Conservation (phyloP, 2,329 filamentous ascomycete species). For the Aspergillus carbonarius region DNA sequence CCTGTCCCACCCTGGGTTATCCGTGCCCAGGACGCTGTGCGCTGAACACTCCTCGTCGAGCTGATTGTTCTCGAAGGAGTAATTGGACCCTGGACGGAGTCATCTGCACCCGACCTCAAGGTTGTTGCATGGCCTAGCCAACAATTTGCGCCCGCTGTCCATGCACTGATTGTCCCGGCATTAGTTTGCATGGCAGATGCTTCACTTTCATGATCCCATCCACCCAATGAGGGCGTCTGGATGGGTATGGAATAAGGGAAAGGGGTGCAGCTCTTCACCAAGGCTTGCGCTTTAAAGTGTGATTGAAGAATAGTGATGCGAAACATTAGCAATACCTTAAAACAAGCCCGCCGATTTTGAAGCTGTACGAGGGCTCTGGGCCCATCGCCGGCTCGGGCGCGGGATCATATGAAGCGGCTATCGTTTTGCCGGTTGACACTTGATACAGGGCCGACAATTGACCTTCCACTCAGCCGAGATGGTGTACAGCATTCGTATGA, state of each 20-base stretch:
- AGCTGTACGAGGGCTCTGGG: not conserved
- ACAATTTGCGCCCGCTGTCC: conserved; percentile 13
- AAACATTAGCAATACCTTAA: conserved; percentile 1
- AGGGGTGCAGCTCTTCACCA: not conserved
- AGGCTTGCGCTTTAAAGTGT: not conserved
- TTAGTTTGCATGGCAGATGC: conserved; percentile 16
- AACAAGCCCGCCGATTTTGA: not conserved
- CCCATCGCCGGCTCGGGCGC: not conserved
- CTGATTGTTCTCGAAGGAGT: conserved; percentile 14
- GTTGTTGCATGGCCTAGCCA: conserved; percentile 11
- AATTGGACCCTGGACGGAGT: conserved; percentile 16
- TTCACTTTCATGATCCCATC: conserved; percentile 10
- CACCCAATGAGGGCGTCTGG: conserved; percentile 12
- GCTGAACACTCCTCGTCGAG: conserved; percentile 6
- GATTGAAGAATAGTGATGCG: not conserved
- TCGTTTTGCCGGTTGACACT: not conserved
- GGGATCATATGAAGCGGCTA: not conserved
- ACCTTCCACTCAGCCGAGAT: not conserved
- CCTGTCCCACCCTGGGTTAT: conserved; percentile 6
- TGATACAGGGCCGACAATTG: not conserved
- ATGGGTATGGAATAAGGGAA: not conserved
- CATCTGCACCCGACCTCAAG: conserved; percentile 18
- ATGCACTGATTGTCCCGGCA: conserved; percentile 25
- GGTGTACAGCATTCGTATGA: conserved; percentile 3
- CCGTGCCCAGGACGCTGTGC: conserved; percentile 5